Conservation (phyloP, 2,329 filamentous ascomycete species). For the Parasarocladium wereldwijsianum region DNA sequence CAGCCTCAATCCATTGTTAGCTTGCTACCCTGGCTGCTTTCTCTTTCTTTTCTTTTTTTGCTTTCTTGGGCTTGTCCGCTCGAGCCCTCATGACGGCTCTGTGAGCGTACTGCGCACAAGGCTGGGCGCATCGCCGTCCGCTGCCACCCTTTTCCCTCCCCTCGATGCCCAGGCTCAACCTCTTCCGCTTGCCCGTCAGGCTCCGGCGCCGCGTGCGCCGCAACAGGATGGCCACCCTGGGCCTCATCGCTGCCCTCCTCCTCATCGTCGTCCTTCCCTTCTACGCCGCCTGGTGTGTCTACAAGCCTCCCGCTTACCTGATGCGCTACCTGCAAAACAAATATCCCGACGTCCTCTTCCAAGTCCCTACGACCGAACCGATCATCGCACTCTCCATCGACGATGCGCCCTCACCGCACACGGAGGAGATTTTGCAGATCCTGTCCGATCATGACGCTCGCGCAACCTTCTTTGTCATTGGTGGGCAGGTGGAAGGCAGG, state of each 20-base stretch:
- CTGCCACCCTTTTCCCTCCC: neutral
- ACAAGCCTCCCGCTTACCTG: conserved; percentile 63
- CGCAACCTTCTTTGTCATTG: conserved; percentile 85
- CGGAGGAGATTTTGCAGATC: conserved; percentile 51
- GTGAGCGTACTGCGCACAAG: too few relatives aligned
- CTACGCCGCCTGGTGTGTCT: conserved; percentile 50
- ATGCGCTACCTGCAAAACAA: conserved; percentile 55
- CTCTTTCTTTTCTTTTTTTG: too few relatives aligned
- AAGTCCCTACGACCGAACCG: conserved; percentile 42
- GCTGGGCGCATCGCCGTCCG: neutral
- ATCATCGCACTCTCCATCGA: conserved; percentile 76
- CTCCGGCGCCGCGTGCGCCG: conserved; percentile 42
- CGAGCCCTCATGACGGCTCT: conserved; percentile 1
- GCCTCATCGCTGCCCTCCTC: conserved; percentile 22
- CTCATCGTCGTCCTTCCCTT: conserved; percentile 22
- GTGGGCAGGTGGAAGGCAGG: conserved; percentile 50
- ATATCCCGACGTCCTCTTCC: conserved; percentile 71
- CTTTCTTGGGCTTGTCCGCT: neutral
- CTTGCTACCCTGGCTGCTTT: too few relatives aligned
- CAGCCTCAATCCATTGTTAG: too few relatives aligned
- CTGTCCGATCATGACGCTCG: conserved; percentile 51
- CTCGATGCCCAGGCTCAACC: conserved; percentile 24
- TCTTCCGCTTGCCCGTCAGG: conserved; percentile 40
- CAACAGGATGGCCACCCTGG: conserved; percentile 41
- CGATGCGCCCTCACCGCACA: conserved; percentile 65